phyloP scores from a whole-genome alignment of 2,329 filamentous ascomycete genomes.

The Alternaria burnsii region DNA sequence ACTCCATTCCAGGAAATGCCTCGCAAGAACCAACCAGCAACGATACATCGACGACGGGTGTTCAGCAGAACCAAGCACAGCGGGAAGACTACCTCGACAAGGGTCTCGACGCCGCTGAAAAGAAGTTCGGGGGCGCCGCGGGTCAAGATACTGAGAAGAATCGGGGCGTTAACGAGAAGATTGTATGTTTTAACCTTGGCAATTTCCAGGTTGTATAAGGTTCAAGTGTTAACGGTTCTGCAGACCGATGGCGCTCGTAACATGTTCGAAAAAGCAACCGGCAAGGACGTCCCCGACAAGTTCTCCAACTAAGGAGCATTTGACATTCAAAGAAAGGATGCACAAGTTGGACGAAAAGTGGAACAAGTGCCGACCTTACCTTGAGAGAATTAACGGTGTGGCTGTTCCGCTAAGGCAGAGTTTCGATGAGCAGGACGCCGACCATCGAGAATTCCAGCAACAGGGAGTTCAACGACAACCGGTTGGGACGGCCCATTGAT shows the following conservation, averaged over 20 bases:
- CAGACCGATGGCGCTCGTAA: slow-evolving; percentile 59
- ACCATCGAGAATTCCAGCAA: not conserved
- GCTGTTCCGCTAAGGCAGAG: slow-evolving; percentile 12
- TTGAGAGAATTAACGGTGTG: slow-evolving; percentile 25
- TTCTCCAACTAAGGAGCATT: slow-evolving; percentile 54
- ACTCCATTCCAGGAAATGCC: slow-evolving; percentile 5
- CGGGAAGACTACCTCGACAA: slow-evolving; percentile 27
- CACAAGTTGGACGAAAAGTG: slow-evolving; percentile 19
- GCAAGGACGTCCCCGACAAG: slow-evolving; percentile 59
- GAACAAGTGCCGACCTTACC: slow-evolving; percentile 19
- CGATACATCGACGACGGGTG: slow-evolving; percentile 1
- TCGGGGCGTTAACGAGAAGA: slow-evolving; percentile 51
- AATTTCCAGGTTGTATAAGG: not conserved
- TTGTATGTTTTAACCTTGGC: slow-evolving; percentile 31
- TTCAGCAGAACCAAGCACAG: slow-evolving; percentile 6
- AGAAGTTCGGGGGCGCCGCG: slow-evolving; percentile 55
- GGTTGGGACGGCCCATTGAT: not conserved
- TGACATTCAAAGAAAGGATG: slow-evolving; percentile 7
- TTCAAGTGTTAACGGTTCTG: not conserved
- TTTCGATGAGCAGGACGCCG: not conserved
- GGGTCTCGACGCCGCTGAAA: slow-evolving; percentile 38
- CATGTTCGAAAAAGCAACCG: slow-evolving; percentile 62
- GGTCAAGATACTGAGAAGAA: slow-evolving; percentile 50
- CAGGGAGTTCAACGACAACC: not conserved
- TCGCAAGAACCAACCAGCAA: slow-evolving; percentile 8